Percentiles rank a stretch among this genome's conserved stretches.
Conservation (phyloP, 768 basidiomycete species). For the Pleurotus djamor region DNA sequence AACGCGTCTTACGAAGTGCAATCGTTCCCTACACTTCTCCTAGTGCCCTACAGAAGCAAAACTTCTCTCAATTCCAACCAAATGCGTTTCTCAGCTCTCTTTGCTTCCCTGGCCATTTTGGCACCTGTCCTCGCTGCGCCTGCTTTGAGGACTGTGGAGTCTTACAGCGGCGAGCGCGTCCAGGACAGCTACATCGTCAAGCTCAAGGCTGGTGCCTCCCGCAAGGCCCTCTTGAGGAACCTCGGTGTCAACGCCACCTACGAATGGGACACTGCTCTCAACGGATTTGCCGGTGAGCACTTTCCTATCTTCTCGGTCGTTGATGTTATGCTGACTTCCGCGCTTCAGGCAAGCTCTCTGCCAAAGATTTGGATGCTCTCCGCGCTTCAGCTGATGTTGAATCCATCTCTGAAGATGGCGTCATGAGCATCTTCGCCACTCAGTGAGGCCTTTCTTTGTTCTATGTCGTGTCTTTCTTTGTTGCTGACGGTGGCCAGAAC, state of each 20-base stretch:
- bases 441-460: background rate
- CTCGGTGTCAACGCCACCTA: constrained; percentile 6
- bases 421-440: constrained; percentile 17
- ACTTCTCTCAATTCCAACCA: background rate
- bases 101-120: background rate
- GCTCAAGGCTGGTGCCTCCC: constrained; percentile 16
- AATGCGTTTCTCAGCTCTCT: constrained; percentile 1
- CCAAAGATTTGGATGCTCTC: constrained; percentile 19
- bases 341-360: constrained; percentile 16
- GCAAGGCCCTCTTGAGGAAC: constrained; percentile 4
- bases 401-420: constrained; percentile 25
- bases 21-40: background rate
- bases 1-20: background rate
- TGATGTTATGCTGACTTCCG: background rate
- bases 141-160: constrained; percentile 3
- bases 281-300: constrained; percentile 20
- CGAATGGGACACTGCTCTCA: constrained; percentile 14
- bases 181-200: constrained; percentile 15
- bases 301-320: background rate
- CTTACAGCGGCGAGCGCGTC: constrained; percentile 1
- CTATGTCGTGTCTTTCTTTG: background rate
- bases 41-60: background rate
- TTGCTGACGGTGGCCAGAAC: constrained; percentile 15
- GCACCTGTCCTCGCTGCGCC: background rate
- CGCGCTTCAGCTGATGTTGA: constrained; percentile 23